phyloP scores from a whole-genome alignment of 75 land plant species.

The Adiantum capillusveneris region DNA sequence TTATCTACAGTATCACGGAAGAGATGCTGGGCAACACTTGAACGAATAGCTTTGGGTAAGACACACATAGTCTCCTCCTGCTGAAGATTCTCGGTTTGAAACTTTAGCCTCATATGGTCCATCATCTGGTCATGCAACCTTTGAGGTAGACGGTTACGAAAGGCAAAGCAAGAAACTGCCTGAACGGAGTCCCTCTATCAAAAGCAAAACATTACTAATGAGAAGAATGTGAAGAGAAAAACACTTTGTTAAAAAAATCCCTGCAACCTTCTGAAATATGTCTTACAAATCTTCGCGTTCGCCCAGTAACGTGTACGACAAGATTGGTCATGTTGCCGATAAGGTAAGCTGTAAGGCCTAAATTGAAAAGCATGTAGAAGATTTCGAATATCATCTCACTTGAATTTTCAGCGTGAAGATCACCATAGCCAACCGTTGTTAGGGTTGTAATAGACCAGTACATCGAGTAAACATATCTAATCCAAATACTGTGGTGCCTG shows the following conservation, averaged over 20 bases:
- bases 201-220: neutral
- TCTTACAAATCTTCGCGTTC: constrained; percentile 48
- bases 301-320: constrained; percentile 29
- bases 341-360: constrained; percentile 48
- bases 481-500: constrained; percentile 18
- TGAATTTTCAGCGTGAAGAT: constrained; percentile 40
- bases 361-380: constrained; percentile 43
- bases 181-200: constrained; percentile 54
- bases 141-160: constrained; percentile 51
- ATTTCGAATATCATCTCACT: constrained; percentile 46
- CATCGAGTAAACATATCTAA: constrained; percentile 38
- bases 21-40: constrained; percentile 63
- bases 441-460: constrained; percentile 60
- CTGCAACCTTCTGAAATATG: neutral
- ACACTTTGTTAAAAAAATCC: neutral
- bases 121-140: constrained; percentile 62
- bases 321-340: constrained; percentile 71
- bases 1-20: constrained; percentile 43
- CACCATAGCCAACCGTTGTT: constrained; percentile 58
- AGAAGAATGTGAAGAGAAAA: neutral
- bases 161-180: constrained; percentile 43
- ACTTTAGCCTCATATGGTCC: constrained; percentile 60
- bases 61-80: constrained; percentile 54
- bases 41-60: constrained; percentile 66
- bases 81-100: constrained; percentile 57